Evolutionary conservation across 2,329 filamentous ascomycete species (phyloP).

Genomic region (Fusarium sp.): DNA sequence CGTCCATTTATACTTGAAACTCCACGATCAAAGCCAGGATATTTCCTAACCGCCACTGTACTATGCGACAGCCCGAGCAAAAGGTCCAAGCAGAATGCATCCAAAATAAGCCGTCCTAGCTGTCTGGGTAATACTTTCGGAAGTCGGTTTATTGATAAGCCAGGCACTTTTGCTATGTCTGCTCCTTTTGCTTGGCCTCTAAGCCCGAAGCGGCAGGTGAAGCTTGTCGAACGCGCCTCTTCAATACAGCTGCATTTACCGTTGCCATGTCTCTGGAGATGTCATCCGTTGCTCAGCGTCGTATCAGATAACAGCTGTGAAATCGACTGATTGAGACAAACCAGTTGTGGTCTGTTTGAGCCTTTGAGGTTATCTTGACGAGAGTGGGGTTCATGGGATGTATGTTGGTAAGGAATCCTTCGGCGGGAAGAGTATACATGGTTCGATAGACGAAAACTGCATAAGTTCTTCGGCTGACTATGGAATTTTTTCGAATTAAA

Average conservation of each 20-base stretch:
- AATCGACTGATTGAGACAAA: constrained; percentile 9
- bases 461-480: constrained; percentile 6
- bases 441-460: not conserved
- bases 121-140: constrained; percentile 5
- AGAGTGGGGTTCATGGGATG: not conserved
- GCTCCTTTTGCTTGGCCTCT: not conserved
- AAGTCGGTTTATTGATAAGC: constrained; percentile 17
- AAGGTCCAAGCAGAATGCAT: not conserved
- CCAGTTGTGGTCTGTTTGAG: not conserved
- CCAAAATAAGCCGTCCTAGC: not conserved
- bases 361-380: not conserved
- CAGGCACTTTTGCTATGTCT: constrained; percentile 13
- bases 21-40: accelerated
- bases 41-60: not conserved
- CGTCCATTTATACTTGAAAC: not conserved
- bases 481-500: not conserved
- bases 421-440: not conserved
- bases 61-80: constrained; percentile 1
- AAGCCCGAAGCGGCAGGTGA: constrained; percentile 2
- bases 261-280: not conserved
- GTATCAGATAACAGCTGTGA: not conserved
- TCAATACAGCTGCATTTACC: not conserved
- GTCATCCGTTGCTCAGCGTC: not conserved
- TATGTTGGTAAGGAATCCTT: constrained; percentile 6
- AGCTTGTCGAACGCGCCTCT: not conserved